Evolutionary conservation across 2,329 filamentous ascomycete genomes (phyloP).

Genomic region (Fusarium nanum): DNA sequence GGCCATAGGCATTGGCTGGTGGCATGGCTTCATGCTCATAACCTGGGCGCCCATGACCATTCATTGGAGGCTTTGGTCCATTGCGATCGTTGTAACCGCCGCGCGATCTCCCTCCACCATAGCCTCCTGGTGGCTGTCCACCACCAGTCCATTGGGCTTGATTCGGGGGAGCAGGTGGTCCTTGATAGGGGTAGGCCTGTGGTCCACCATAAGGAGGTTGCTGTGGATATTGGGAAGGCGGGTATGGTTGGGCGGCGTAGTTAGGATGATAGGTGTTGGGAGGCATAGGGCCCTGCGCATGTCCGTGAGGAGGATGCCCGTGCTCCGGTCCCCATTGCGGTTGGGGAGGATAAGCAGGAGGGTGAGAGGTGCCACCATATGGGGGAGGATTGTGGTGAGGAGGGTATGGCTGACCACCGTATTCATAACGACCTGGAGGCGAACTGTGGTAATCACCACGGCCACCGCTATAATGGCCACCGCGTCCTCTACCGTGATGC

Average conservation of each 20-base stretch:
- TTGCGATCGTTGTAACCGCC: slow-evolving; percentile 61
- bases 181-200: slow-evolving; percentile 55
- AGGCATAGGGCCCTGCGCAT: slow-evolving; percentile 61
- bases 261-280: slow-evolving; percentile 69
- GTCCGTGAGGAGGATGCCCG: slow-evolving; percentile 56
- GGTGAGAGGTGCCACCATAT: slow-evolving; percentile 51
- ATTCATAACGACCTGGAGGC: slow-evolving; percentile 57
- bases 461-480: slow-evolving; percentile 53
- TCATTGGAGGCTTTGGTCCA: slow-evolving; percentile 50
- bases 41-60: slow-evolving; percentile 50
- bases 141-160: slow-evolving; percentile 53
- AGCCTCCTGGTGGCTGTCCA: slow-evolving; percentile 52
- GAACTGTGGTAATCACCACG: slow-evolving; percentile 57
- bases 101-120: slow-evolving; percentile 55
- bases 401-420: slow-evolving; percentile 55
- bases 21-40: slow-evolving; percentile 52
- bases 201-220: slow-evolving; percentile 58
- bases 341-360: slow-evolving; percentile 51
- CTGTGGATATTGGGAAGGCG: slow-evolving; percentile 56
- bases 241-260: slow-evolving; percentile 67
- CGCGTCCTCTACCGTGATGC: slow-evolving; percentile 54
- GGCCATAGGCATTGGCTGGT: slow-evolving; percentile 53
- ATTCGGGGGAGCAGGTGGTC: slow-evolving; percentile 50
- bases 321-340: slow-evolving; percentile 58
- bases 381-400: slow-evolving; percentile 48